Evolutionary conservation across 2,329 filamentous ascomycete species (phyloP).

Genomic region (Phoma sp.): DNA sequence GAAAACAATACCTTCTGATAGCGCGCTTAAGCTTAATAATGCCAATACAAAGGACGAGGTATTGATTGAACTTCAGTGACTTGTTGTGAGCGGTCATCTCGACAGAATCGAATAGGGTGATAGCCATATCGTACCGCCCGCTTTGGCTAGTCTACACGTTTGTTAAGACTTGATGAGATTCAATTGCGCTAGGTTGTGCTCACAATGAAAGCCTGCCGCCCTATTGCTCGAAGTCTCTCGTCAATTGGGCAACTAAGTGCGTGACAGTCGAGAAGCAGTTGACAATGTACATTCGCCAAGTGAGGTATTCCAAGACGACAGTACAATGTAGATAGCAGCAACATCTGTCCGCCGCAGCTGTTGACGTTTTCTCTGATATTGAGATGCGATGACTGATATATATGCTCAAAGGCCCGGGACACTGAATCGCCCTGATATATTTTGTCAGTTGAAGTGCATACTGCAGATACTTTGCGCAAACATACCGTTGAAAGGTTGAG

Average conservation of each 20-base stretch:
- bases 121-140: conserved; percentile 74
- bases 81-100: conserved; percentile 69
- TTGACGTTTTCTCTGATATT: conserved; percentile 78
- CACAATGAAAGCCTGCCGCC: conserved; percentile 70
- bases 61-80: conserved; percentile 78
- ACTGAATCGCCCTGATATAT: conserved; percentile 60
- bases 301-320: conserved; percentile 71
- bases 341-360: conserved; percentile 75
- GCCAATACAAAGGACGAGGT: conserved; percentile 70
- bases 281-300: conserved; percentile 66
- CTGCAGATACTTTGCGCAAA: background rate
- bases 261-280: conserved; percentile 79
- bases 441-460: conserved; percentile 4
- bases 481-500: conserved; percentile 75
- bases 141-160: conserved; percentile 59
- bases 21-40: conserved; percentile 70
- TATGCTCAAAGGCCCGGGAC: conserved; percentile 71
- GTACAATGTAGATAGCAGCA: conserved; percentile 76
- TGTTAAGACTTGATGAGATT: background rate
- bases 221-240: conserved; percentile 77
- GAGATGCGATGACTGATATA: conserved; percentile 82
- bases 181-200: background rate
- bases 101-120: conserved; percentile 64
- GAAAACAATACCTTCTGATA: conserved; percentile 55
- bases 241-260: conserved; percentile 69